Evolutionary conservation across 2,329 filamentous ascomycete genomes (phyloP), one percentile per base, ranked within the genome.

Genomic region (Colletotrichum sp.): DNA sequence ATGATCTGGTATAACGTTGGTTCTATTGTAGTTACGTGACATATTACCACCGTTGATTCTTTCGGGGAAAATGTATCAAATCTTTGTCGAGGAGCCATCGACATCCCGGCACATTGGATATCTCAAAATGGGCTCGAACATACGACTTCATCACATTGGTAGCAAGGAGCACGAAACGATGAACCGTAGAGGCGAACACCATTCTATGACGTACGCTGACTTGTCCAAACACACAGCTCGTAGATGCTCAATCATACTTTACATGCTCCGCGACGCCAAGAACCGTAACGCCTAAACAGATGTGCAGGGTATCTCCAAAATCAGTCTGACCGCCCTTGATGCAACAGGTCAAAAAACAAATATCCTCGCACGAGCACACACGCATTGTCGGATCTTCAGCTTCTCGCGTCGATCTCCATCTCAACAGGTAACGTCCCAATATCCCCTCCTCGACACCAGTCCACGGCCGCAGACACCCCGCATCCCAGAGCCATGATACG

Each of bases 401-500:
- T n/a, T 39, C 36, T 66, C 39, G 36, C 15, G 7, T 66, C 30
- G 12, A 52, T 52, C 36, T n/a, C 21, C 36, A 66, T 66, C 63
- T 66, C 63, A 28, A 18, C 8, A 52, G 39, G 36, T 7, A 32
- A 28, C 18, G 18, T 21, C 21, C 28, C 21, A 21, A 66, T 24
- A 9, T 52, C 3, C 6, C 26, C 16, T 28, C 39, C 44, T 18
- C 44, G 44, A 52, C 44, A 52, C 44, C 44, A 52, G 44, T 52
- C n/a, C n/a, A 52, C 12, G n/a, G 39, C 32, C 13, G n/a, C n/a
- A 24, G 13, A 12, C 21, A 49, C 36, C 18, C 16, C 12, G 26
- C 71, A 39, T 8, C 75, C 72, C 59, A 84, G 66, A 8, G 83
- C 82, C 71, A 84, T 77, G 72, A 89, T 85, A 30, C 79, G 80